Evolutionary conservation across 2,329 filamentous ascomycete species (phyloP), one percentile per base, ranked within the genome.

Genomic region (Epichloe brachyelytri): DNA sequence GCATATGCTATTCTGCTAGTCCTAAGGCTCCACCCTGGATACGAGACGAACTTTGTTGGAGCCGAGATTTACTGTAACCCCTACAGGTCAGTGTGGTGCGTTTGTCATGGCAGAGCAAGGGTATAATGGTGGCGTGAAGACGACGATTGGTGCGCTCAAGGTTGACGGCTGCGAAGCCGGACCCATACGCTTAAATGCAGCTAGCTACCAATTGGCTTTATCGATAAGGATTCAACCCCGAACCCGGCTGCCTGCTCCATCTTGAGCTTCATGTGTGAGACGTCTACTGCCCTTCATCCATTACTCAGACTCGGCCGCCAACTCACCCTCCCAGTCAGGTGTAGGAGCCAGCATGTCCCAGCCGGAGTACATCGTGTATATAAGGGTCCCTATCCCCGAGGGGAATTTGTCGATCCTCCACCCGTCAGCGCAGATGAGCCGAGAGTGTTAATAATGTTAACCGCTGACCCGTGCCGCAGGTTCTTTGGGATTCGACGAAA

Each of bases 331-430:
- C 30, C 43, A 15, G 36, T 15, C 51, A n/a, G 43, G n/a, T 26
- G 22, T 14, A 41, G 39, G 26, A 47, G 33, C 33, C 14, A 33
- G n/a, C 51, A 72, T 71, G 68, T 56, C 78, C 69, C 75, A 80
- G 50, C 75, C 77, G 43, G 73, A 67, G 37, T 83, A 80, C 65
- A 95, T 87, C 14, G 83, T 95, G 53, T 87, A 95, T 61, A 80
- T 98, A 56, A 79, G 90, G 55, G 78, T 97, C n/a, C 93, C 93
- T 22, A 94, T 95, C 62, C 80, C 37, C 80, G 93, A 51, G 85
- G 86, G 40, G 82, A 86, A 60, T 98, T 98, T 70, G 79, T 90
- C 55, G 91, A 98, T 68, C 93, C 93, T 52, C 86, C 88, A 45
- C 83, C 85, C 57, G 90, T 90, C 76, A 65, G 78, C 50, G n/a